These are phyloP conservation scores for Phlyctochytrium planicorne DNA, from an alignment of 192 early-diverging fungal species.

Conservation along the genomic window DNA sequence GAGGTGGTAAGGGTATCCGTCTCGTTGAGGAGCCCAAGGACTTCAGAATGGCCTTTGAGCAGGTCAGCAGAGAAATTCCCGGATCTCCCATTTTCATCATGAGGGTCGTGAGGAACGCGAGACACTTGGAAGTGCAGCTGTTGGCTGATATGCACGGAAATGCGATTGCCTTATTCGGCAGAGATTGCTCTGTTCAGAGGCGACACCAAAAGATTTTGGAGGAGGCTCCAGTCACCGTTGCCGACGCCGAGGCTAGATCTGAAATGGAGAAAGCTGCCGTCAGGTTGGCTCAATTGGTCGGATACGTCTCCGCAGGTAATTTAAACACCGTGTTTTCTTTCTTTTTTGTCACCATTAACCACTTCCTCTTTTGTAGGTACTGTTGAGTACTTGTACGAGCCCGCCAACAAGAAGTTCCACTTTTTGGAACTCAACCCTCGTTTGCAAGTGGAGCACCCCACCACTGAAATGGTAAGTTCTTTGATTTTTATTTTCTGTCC, in stretches of 20 bases:
- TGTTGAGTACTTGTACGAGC: conserved; percentile 94
- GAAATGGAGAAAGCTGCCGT: conserved; percentile 98
- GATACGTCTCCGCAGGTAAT: conserved; percentile 86
- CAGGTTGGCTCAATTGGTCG: conserved; percentile 87
- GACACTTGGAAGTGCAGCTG: conserved; percentile 96
- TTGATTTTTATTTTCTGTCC: conserved; percentile 9
- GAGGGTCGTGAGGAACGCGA: conserved; percentile 91
- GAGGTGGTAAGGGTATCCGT: conserved; percentile 98
- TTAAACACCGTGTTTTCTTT: not conserved
- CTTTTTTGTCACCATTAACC: not conserved
- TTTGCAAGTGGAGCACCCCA: conserved; percentile 98
- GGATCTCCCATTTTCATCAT: conserved; percentile 99
- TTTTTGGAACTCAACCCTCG: conserved; percentile 98
- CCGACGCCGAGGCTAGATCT: conserved; percentile 59
- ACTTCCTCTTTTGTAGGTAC: conserved; percentile 50
- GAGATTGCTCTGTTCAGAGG: conserved; percentile 97
- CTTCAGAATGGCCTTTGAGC: conserved; percentile 78
- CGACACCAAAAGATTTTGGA: conserved; percentile 99
- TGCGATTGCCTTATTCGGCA: conserved; percentile 96
- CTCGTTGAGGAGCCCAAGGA: conserved; percentile 75
- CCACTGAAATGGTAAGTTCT: conserved; percentile 84
- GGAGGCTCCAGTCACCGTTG: conserved; percentile 91
- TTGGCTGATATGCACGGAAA: conserved; percentile 96
- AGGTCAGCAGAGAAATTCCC: conserved; percentile 92
- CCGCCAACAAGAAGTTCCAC: conserved; percentile 82